These are phyloP conservation scores for Daldinia sp. DNA, from an alignment of 2,329 filamentous ascomycete genomes.

Conservation along the genomic window DNA sequence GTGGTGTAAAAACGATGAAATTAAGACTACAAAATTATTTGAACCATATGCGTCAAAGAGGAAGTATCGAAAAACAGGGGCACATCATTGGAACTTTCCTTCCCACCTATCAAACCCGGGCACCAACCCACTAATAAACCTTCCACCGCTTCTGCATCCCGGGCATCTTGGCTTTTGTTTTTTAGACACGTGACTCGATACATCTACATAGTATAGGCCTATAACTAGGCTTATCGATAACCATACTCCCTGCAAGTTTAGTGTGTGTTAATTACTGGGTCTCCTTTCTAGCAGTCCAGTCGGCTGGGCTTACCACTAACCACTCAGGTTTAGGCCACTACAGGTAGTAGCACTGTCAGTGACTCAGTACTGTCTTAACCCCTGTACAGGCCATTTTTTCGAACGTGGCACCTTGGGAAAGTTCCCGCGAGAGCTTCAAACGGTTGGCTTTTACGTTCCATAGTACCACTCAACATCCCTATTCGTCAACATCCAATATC, in stretches of 20 bases:
- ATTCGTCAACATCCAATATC: conserved; percentile 4
- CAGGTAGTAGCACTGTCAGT: too few species aligned
- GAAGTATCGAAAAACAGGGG: conserved; percentile 19
- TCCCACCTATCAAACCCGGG: too few species aligned
- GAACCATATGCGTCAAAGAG: conserved; percentile 17
- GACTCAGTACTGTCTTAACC: conserved; percentile 30
- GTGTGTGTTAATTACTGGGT: neutral
- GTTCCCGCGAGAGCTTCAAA: conserved; percentile 30
- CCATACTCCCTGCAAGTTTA: neutral
- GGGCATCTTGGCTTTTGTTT: too few species aligned
- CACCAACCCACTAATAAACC: too few species aligned
- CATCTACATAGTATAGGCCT: too few species aligned
- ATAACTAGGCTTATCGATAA: conserved; percentile 24
- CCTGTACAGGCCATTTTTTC: conserved; percentile 46
- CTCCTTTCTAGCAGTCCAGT: neutral
- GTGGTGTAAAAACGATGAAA: conserved; percentile 24
- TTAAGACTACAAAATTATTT: conserved; percentile 10
- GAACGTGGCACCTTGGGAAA: conserved; percentile 59
- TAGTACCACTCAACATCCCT: conserved; percentile 1
- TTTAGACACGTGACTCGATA: conserved; percentile 17
- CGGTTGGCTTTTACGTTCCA: neutral
- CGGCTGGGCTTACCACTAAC: neutral
- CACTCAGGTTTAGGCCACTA: neutral
- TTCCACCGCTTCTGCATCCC: neutral
- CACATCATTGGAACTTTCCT: neutral